Conservation (phyloP, 192 early-diverging fungal species). For the Rhizophagus sp. region DNA sequence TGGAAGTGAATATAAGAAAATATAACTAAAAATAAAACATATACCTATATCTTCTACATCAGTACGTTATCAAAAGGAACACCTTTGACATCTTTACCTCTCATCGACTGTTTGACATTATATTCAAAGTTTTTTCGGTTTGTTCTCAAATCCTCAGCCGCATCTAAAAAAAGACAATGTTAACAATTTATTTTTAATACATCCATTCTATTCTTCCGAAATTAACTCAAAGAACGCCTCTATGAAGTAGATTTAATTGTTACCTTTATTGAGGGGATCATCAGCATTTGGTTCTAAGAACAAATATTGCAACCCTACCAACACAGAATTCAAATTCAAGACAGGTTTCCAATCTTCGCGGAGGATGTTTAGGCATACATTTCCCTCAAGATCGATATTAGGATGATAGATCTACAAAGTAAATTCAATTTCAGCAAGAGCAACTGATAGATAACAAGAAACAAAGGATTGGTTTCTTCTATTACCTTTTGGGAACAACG, state of each 20-base stretch:
- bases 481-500: slow-evolving; percentile 82
- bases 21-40: background rate
- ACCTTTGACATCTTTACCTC: slow-evolving; percentile 69
- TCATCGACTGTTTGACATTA: slow-evolving; percentile 78
- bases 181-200: background rate
- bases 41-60: background rate
- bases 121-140: slow-evolving; percentile 71
- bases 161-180: slow-evolving; percentile 52
- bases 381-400: slow-evolving; percentile 95
- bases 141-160: slow-evolving; percentile 76
- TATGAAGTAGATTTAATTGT: background rate
- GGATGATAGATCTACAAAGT: slow-evolving; percentile 87
- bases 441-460: background rate
- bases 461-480: background rate
- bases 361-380: slow-evolving; percentile 95
- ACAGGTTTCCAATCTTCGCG: slow-evolving; percentile 99
- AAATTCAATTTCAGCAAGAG: background rate
- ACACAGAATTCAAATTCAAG: slow-evolving; percentile 85
- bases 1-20: background rate
- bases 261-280: slow-evolving; percentile 96
- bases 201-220: too few species aligned
- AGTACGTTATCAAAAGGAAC: slow-evolving; percentile 71
- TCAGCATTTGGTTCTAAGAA: slow-evolving; percentile 95
- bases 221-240: background rate
- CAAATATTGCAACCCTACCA: slow-evolving; percentile 90